Evolutionary conservation across 352 stramenopile genomes (phyloP).

Genomic region (Phytophthora cryptogea): DNA sequence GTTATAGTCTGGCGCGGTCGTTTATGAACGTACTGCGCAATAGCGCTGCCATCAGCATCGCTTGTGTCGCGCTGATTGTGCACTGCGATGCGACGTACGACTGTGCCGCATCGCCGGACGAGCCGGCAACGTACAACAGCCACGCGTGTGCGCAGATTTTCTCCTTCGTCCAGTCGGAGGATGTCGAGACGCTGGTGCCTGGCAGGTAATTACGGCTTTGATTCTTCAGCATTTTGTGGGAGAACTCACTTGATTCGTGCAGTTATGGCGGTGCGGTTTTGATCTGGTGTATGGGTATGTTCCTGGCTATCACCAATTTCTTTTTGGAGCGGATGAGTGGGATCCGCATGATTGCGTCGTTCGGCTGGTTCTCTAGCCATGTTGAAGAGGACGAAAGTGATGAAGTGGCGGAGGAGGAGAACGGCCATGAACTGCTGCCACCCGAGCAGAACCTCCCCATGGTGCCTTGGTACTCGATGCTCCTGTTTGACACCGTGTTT

Average conservation of each 20-base stretch:
- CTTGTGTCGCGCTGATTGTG: constrained; percentile 81
- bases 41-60: constrained; percentile 80
- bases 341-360: constrained; percentile 74
- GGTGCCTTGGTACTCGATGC: constrained; percentile 95
- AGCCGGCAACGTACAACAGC: constrained; percentile 67
- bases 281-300: constrained; percentile 86
- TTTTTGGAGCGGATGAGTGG: constrained; percentile 81
- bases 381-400: constrained; percentile 55
- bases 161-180: constrained; percentile 56
- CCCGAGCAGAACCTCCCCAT: constrained; percentile 85
- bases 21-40: constrained; percentile 85
- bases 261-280: constrained; percentile 81
- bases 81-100: constrained; percentile 77
- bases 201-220: constrained; percentile 44
- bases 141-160: constrained; percentile 85
- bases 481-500: constrained; percentile 92
- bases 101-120: constrained; percentile 32
- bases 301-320: constrained; percentile 85
- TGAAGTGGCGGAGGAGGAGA: constrained; percentile 42
- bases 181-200: constrained; percentile 59
- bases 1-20: constrained; percentile 59
- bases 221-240: neutral
- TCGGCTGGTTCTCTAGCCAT: constrained; percentile 67
- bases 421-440: constrained; percentile 64
- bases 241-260: constrained; percentile 5